These are phyloP conservation scores for Neoboletus magnificus DNA, from an alignment of 768 basidiomycete genomes.

Conservation along the genomic window DNA sequence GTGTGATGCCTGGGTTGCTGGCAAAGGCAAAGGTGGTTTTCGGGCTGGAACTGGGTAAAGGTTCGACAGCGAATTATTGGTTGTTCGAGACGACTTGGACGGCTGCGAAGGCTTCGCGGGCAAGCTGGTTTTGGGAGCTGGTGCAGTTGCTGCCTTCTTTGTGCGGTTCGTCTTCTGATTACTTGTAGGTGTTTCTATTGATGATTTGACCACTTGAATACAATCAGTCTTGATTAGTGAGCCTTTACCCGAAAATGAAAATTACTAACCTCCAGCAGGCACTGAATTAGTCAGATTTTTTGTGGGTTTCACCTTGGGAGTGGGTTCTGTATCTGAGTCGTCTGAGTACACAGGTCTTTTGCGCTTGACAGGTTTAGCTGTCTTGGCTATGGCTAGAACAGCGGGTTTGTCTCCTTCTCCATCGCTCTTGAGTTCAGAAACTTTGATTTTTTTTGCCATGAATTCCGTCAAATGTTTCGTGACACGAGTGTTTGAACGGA, in stretches of 20 bases:
- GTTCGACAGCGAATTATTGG: conserved; percentile 22
- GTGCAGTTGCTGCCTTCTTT: conserved; percentile 1
- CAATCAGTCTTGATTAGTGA: neutral
- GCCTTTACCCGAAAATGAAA: neutral
- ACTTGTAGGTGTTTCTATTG: conserved; percentile 5
- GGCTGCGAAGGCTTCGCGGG: conserved; percentile 1
- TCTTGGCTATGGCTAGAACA: conserved; percentile 8
- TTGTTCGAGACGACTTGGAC: conserved; percentile 9
- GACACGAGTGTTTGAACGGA: conserved; percentile 39
- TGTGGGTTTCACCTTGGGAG: conserved; percentile 13
- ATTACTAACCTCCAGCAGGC: conserved; percentile 15
- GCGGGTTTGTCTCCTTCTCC: conserved; percentile 33
- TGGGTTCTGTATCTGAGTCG: conserved; percentile 18
- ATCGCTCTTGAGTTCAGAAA: conserved; percentile 31
- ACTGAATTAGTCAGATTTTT: conserved; percentile 1
- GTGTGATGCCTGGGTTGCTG: neutral
- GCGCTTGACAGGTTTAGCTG: conserved; percentile 20
- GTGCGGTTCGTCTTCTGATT: conserved; percentile 2
- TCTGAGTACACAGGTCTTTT: conserved; percentile 26
- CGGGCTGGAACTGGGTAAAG: neutral
- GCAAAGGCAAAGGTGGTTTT: neutral
- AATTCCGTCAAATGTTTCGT: conserved; percentile 33
- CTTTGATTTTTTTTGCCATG: conserved; percentile 31
- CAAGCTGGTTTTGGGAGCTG: neutral
- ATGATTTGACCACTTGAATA: conserved; percentile 12